phyloP scores from a whole-genome alignment of 164 flowering plant species.

The Litsea cubeba region DNA sequence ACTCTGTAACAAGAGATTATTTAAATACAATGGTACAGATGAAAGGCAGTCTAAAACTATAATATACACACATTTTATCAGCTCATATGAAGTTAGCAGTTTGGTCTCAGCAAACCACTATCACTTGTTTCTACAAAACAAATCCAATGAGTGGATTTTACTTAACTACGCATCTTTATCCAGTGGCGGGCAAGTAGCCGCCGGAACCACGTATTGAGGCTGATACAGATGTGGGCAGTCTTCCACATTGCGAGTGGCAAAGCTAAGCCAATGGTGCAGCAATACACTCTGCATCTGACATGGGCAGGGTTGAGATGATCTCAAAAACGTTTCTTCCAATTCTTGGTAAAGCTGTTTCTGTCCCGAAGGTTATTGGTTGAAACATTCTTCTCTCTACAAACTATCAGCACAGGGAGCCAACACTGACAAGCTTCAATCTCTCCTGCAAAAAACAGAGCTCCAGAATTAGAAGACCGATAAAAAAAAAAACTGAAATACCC shows the following conservation, averaged over 20 bases:
- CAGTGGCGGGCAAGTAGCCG: slow-evolving; percentile 54
- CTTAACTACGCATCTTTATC: background rate
- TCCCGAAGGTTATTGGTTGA: slow-evolving; percentile 31
- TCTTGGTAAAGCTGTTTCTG: slow-evolving; percentile 55
- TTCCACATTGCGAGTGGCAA: slow-evolving; percentile 80
- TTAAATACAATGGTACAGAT: background rate
- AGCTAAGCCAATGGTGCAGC: slow-evolving; percentile 80
- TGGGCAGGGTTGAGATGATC: slow-evolving; percentile 82
- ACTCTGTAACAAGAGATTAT: background rate
- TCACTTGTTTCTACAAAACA: background rate
- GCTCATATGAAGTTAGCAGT: background rate
- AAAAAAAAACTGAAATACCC: background rate
- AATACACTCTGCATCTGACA: slow-evolving; percentile 73
- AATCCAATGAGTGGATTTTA: background rate
- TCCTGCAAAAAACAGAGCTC: slow-evolving; percentile 44
- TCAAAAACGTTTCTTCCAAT: slow-evolving; percentile 73
- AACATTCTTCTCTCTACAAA: slow-evolving; percentile 59
- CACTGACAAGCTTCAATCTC: slow-evolving; percentile 70
- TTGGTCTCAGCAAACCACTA: background rate
- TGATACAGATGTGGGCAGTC: slow-evolving; percentile 79
- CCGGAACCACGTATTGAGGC: slow-evolving; percentile 94
- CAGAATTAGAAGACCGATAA: background rate
- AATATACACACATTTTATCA: background rate
- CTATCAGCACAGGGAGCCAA: slow-evolving; percentile 93
- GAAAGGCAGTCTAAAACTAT: background rate